Base-by-base conservation (phyloP, 495 filamentous ascomycete species). In the Evansstolkia leycettana region DNA sequence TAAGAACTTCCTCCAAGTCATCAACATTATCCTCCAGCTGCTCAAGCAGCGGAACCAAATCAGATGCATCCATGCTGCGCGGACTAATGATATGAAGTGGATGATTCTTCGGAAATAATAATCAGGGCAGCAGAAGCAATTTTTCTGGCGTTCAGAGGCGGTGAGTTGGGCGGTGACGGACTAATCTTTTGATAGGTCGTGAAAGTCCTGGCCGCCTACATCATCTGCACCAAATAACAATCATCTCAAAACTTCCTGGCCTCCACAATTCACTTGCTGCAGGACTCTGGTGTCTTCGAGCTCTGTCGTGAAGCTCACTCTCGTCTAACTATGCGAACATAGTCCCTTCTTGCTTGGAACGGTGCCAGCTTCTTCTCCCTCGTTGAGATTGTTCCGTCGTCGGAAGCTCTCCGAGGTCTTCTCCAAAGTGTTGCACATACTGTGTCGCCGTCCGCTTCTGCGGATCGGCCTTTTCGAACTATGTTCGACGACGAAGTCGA, bases 11-110 rank as follows among this genome's bases (percentile, higher is more conserved):
- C 40, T 86, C 72, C 16, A 95, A 68, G 36, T 82, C 74, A 54
- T 87, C 79, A 32, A 94, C 66, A 38, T 83, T 72, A 44, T 75
- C 73, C 33, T 84, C 79, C 7, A 95, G 74, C 41, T 72, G 64
- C 44, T 82, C 76, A 28, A 96, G 57, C 40, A 78, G 64, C 27
- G 67, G 56, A 23, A 62, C 30, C 25, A 76, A 35, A 42, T 65
- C 49, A 26, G 45, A 36, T 20, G 57, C 35, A 9, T 73, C 67
- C 69, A 73, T 47, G 31, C 27, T 45, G 44, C 6, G 34, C 30
- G 14, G 28, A 29, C 5, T 5, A 23, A 23, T 23, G 9, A 23
- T 23, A 9, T 23, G 4, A 23, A 23, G 20, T n/a, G n/a, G n/a
- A n/a, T n/a, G n/a, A n/a, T n/a, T n/a, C n/a, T n/a, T n/a, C n/a